A percentile compares a stretch with the other conserved stretches of the same genome.
Evolutionary conservation across 2,329 filamentous ascomycete species (phyloP).

Genomic region (Colletotrichum abscissum): DNA sequence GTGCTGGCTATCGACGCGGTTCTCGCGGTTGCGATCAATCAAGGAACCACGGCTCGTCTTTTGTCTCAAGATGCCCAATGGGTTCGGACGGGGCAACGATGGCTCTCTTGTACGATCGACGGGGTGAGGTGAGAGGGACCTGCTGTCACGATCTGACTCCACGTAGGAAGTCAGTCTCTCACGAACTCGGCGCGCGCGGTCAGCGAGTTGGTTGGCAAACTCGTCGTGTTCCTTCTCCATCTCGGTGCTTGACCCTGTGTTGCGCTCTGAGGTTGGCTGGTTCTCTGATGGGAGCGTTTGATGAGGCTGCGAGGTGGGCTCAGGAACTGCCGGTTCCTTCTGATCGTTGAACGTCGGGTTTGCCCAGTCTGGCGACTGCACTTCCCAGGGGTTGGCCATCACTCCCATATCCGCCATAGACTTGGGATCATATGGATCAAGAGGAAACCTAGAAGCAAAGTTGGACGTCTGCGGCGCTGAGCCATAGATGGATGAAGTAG

Average conservation of each 20-base stretch:
- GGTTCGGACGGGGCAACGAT: slow-evolving; percentile 58
- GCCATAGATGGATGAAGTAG: slow-evolving; percentile 82
- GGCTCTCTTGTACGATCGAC: slow-evolving; percentile 49
- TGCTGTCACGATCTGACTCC: slow-evolving; percentile 63
- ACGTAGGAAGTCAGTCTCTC: slow-evolving; percentile 78
- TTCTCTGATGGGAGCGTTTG: not conserved
- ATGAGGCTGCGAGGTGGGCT: not conserved
- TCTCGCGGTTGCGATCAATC: slow-evolving; percentile 59
- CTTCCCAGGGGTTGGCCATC: slow-evolving; percentile 58
- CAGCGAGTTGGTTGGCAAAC: slow-evolving; percentile 78
- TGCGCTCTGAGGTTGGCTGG: not conserved
- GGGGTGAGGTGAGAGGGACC: slow-evolving; percentile 54
- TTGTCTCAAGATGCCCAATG: slow-evolving; percentile 71
- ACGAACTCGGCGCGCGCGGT: slow-evolving; percentile 76
- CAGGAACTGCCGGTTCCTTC: not conserved
- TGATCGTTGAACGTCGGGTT: slow-evolving; percentile 27
- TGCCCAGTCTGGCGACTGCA: slow-evolving; percentile 38
- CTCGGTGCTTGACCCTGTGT: slow-evolving; percentile 37
- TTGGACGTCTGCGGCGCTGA: slow-evolving; percentile 51
- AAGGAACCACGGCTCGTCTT: slow-evolving; percentile 78
- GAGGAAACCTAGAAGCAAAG: slow-evolving; percentile 52
- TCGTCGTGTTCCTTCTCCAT: slow-evolving; percentile 72
- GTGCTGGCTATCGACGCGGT: slow-evolving; percentile 50
- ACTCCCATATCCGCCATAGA: slow-evolving; percentile 46
- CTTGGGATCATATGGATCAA: slow-evolving; percentile 44